These are phyloP conservation scores for Candida odintsovae DNA, from an alignment of 805 yeast species.

Conservation along the genomic window DNA sequence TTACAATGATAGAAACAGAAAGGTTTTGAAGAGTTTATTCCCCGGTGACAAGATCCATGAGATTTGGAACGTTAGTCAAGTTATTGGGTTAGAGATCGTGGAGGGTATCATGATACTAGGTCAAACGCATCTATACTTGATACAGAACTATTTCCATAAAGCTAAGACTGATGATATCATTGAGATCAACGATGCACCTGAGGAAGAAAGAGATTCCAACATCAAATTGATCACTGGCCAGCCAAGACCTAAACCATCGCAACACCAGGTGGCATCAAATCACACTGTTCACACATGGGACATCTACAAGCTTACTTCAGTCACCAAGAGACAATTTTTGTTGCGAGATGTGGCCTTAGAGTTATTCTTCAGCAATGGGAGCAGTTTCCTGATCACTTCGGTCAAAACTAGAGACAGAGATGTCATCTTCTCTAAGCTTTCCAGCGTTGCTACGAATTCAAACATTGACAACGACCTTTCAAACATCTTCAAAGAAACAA, in stretches of 20 bases:
- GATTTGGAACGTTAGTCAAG: constrained; percentile 69
- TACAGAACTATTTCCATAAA: constrained; percentile 62
- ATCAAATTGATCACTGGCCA: constrained; percentile 56
- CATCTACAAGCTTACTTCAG: constrained; percentile 49
- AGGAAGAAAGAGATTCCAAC: constrained; percentile 58
- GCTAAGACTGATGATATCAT: constrained; percentile 47
- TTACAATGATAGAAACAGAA: constrained; percentile 67
- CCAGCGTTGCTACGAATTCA: constrained; percentile 41
- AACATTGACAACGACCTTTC: constrained; percentile 50
- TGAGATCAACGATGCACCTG: constrained; percentile 62
- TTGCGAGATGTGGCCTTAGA: constrained; percentile 80
- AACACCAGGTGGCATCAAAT: constrained; percentile 20
- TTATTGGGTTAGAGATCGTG: constrained; percentile 68
- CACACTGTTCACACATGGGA: constrained; percentile 59
- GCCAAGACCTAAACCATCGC: constrained; percentile 19
- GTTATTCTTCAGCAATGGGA: constrained; percentile 67
- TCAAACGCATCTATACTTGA: constrained; percentile 54
- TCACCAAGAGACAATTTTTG: constrained; percentile 70
- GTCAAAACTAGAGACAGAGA: constrained; percentile 50
- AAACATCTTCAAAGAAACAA: constrained; percentile 46
- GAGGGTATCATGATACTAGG: constrained; percentile 77
- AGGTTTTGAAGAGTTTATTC: constrained; percentile 61
- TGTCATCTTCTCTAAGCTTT: constrained; percentile 42
- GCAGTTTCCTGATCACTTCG: constrained; percentile 64
- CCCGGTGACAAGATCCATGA: constrained; percentile 67